These are phyloP conservation scores for Cyberlindnera amylophila DNA, from an alignment of 805 yeast genomes.

Conservation along the genomic window DNA sequence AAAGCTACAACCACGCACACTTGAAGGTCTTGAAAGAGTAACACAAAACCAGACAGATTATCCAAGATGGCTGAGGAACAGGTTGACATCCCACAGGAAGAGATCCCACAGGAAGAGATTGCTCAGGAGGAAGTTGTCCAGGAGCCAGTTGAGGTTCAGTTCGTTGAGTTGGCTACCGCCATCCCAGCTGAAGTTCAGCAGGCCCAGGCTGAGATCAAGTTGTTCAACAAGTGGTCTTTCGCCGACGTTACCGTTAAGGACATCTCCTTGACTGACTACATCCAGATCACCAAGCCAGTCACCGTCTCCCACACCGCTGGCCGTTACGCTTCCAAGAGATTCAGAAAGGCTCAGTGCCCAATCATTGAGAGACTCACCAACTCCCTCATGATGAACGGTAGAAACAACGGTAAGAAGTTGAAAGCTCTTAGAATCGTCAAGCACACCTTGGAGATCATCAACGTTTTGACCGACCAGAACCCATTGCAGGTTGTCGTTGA, in stretches of 20 bases:
- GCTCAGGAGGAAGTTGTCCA: conserved; percentile 72
- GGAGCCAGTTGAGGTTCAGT: conserved; percentile 77
- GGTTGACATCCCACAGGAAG: conserved; percentile 40
- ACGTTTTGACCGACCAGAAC: conserved; percentile 97
- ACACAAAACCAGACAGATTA: conserved; percentile 13
- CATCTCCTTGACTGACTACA: conserved; percentile 96
- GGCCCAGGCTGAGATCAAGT: conserved; percentile 93
- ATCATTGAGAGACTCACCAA: conserved; percentile 98
- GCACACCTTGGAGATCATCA: conserved; percentile 97
- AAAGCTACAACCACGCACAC: conserved; percentile 3
- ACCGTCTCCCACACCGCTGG: conserved; percentile 99
- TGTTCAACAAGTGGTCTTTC: conserved; percentile 99
- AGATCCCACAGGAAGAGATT: conserved; percentile 31
- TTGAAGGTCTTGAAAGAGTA: conserved; percentile 1
- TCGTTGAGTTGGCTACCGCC: conserved; percentile 86
- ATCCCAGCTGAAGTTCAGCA: conserved; percentile 96
- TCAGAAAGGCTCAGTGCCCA: conserved; percentile 99
- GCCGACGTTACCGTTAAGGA: conserved; percentile 97
- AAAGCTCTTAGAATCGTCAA: conserved; percentile 99
- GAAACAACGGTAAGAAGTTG: conserved; percentile 99
- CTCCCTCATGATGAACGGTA: conserved; percentile 99
- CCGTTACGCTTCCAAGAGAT: conserved; percentile 98
- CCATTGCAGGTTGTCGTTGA: conserved; percentile 99
- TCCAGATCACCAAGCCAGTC: conserved; percentile 96
- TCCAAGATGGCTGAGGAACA: conserved; percentile 78